Percentiles rank a stretch among this genome's conserved stretches.
Conservation (phyloP, 2,329 filamentous ascomycete species). For the Calcarisporium arbuscula region DNA sequence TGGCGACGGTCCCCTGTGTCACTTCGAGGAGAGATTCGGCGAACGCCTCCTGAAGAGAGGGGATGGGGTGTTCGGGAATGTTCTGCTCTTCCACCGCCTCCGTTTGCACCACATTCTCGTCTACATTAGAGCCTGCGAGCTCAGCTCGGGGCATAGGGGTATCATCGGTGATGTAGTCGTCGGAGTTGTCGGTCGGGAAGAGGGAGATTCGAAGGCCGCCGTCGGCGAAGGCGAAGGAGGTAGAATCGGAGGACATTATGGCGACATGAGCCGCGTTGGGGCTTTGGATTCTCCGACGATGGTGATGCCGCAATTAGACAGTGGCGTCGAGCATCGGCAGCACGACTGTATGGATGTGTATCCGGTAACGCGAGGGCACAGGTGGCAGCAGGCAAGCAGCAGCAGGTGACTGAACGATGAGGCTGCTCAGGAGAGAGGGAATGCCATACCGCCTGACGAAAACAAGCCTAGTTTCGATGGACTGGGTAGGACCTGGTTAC, state of each 20-base stretch:
- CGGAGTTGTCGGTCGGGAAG: constrained; percentile 16
- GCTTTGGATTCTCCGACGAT: constrained; percentile 2
- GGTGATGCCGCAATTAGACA: not conserved
- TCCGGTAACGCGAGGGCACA: too few relatives aligned
- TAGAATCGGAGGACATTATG: constrained; percentile 22
- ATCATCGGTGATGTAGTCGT: constrained; percentile 5
- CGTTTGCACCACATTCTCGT: constrained; percentile 8
- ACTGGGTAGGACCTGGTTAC: too few relatives aligned
- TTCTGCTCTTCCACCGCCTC: constrained; percentile 11
- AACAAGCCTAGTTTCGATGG: too few relatives aligned
- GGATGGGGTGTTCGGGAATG: constrained; percentile 57
- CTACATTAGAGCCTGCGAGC: too few relatives aligned
- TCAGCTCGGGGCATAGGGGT: constrained; percentile 10
- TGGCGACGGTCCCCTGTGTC: constrained; percentile 38
- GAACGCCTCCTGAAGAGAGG: constrained; percentile 73
- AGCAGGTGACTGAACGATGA: too few relatives aligned
- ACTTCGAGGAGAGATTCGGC: constrained; percentile 75
- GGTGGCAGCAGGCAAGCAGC: too few relatives aligned
- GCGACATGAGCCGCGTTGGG: too few relatives aligned
- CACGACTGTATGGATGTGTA: too few relatives aligned
- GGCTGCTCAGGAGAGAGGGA: too few relatives aligned
- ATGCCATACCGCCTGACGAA: too few relatives aligned
- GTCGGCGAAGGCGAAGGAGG: constrained; percentile 21
- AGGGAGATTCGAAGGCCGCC: constrained; percentile 23
- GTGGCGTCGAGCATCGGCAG: too few relatives aligned